Conservation (phyloP, 768 basidiomycete genomes). For the Scleroderma bovista region DNA sequence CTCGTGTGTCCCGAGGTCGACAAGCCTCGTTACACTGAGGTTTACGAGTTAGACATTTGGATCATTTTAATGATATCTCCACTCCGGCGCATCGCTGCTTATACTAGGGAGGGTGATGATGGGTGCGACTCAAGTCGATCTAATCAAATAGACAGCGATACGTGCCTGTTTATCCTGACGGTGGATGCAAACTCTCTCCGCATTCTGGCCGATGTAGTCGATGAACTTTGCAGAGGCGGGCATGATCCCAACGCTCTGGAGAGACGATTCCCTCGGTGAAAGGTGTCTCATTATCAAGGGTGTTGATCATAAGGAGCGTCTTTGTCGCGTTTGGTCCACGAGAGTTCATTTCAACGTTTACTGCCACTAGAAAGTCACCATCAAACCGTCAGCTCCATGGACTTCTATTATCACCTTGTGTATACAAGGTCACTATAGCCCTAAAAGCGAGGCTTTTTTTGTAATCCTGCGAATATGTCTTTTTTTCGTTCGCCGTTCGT, state of each 20-base stretch:
- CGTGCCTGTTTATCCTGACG: slow-evolving; percentile 75
- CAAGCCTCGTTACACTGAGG: slow-evolving; percentile 70
- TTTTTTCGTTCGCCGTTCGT: too few relatives aligned
- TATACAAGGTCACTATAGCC: too few relatives aligned
- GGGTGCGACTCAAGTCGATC: neutral
- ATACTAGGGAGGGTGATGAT: slow-evolving; percentile 39
- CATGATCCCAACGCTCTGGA: slow-evolving; percentile 28
- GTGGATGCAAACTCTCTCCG: slow-evolving; percentile 68
- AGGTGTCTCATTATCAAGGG: too few relatives aligned
- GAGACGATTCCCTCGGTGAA: too few relatives aligned
- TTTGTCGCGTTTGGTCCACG: too few relatives aligned
- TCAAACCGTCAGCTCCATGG: too few relatives aligned
- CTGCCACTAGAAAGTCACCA: too few relatives aligned
- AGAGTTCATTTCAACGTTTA: too few relatives aligned
- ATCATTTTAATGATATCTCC: slow-evolving; percentile 82
- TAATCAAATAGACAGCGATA: slow-evolving; percentile 4
- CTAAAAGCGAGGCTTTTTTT: too few relatives aligned
- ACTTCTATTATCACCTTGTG: too few relatives aligned
- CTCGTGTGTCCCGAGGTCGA: slow-evolving; percentile 71
- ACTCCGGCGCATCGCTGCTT: slow-evolving; percentile 69
- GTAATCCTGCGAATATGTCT: too few relatives aligned
- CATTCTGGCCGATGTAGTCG: slow-evolving; percentile 63
- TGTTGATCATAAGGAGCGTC: too few relatives aligned
- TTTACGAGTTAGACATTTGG: slow-evolving; percentile 65
- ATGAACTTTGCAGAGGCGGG: slow-evolving; percentile 29